Conservation (phyloP, 2,329 filamentous ascomycete species). For the Pseudogymnoascus sp. region DNA sequence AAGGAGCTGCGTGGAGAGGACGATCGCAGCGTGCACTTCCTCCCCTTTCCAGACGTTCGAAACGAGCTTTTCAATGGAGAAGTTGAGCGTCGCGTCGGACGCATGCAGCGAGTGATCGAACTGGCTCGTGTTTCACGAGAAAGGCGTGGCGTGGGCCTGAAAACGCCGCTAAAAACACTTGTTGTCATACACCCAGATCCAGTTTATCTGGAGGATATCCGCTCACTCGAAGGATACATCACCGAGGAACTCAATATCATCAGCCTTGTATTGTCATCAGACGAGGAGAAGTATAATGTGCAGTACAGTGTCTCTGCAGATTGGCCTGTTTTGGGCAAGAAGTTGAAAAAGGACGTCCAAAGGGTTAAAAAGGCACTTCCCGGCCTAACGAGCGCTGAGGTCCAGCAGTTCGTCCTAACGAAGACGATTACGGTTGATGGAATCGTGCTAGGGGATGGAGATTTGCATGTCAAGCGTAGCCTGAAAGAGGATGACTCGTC, state of each 20-base stretch:
- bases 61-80: slow-evolving; percentile 80
- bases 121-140: slow-evolving; percentile 81
- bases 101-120: slow-evolving; percentile 96
- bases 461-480: slow-evolving; percentile 75
- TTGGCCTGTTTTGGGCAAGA: slow-evolving; percentile 92
- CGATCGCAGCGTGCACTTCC: slow-evolving; percentile 82
- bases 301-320: slow-evolving; percentile 86
- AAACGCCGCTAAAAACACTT: slow-evolving; percentile 83
- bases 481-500: slow-evolving; percentile 66
- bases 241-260: slow-evolving; percentile 86
- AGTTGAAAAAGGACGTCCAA: slow-evolving; percentile 89
- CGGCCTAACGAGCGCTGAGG: slow-evolving; percentile 67
- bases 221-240: slow-evolving; percentile 81
- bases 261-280: slow-evolving; percentile 74
- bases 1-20: slow-evolving; percentile 64
- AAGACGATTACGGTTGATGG: slow-evolving; percentile 78
- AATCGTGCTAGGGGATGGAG: slow-evolving; percentile 73
- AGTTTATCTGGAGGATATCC: slow-evolving; percentile 79
- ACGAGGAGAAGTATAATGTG: slow-evolving; percentile 87
- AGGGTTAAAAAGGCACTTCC: slow-evolving; percentile 90
- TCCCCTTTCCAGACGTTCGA: slow-evolving; percentile 81
- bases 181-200: slow-evolving; percentile 81
- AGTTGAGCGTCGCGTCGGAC: slow-evolving; percentile 76
- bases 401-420: slow-evolving; percentile 67
- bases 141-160: slow-evolving; percentile 74